Evolutionary conservation across 1,284 basidiomycete genomes (phyloP).

Genomic region (Farysia itapuensis): DNA sequence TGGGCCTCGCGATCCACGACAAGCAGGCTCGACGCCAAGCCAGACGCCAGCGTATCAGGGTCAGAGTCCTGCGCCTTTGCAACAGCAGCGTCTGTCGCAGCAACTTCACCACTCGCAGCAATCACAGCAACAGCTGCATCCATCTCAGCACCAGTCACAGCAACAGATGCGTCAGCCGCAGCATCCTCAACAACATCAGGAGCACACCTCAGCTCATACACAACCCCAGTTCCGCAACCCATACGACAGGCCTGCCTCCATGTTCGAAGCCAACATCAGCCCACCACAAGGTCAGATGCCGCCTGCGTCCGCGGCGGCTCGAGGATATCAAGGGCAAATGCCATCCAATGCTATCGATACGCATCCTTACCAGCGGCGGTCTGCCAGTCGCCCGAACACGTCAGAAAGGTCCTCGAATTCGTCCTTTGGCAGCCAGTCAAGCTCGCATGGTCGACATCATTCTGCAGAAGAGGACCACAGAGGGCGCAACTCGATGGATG

Average conservation of each 20-base stretch:
- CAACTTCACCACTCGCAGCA: slow-evolving; percentile 9
- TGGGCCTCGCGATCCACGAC: slow-evolving; percentile 32
- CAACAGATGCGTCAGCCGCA: slow-evolving; percentile 4
- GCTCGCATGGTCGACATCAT: slow-evolving; percentile 11
- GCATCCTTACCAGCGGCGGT: slow-evolving; percentile 18
- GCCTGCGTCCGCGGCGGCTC: too few species aligned
- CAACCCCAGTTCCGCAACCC: slow-evolving; percentile 5
- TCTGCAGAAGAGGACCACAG: slow-evolving; percentile 21
- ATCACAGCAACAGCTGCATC: slow-evolving; percentile 4
- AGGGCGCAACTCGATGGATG: slow-evolving; percentile 30
- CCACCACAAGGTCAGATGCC: too few species aligned
- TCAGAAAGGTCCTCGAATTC: slow-evolving; percentile 50
- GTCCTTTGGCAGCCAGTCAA: slow-evolving; percentile 38
- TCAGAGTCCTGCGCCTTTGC: slow-evolving; percentile 6
- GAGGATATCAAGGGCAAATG: too few species aligned
- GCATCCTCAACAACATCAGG: slow-evolving; percentile 9
- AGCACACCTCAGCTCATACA: slow-evolving; percentile 2
- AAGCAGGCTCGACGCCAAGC: slow-evolving; percentile 3
- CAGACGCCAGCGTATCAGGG: slow-evolving; percentile 5
- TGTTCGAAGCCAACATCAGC: too few species aligned
- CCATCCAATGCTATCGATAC: too few species aligned
- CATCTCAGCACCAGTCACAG: slow-evolving; percentile 1
- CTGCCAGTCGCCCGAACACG: slow-evolving; percentile 13
- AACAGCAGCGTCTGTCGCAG: slow-evolving; percentile 10
- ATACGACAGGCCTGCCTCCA: slow-evolving; percentile 7